These are phyloP conservation scores for Trichomonascus vanleenenianus DNA, from an alignment of 805 yeast species.

Conservation along the genomic window DNA sequence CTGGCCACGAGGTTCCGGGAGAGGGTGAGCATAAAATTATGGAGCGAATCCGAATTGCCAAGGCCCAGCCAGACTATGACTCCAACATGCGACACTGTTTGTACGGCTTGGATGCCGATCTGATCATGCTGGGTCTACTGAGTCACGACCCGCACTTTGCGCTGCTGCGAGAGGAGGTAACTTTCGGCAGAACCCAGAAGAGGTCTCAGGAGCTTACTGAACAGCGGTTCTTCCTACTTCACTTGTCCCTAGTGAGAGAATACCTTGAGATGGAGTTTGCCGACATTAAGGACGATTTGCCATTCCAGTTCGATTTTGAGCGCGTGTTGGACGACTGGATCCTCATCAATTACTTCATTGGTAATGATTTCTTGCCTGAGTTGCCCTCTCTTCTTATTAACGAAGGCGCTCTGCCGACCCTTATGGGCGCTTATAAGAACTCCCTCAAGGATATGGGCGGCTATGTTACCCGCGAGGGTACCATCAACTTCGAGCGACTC, in stretches of 20 bases:
- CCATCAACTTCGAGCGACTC: conserved; percentile 66
- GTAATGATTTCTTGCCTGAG: conserved; percentile 96
- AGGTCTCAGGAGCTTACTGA: conserved; percentile 47
- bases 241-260: conserved; percentile 82
- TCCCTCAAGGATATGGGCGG: conserved; percentile 70
- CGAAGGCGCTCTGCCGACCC: conserved; percentile 93
- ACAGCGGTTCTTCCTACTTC: conserved; percentile 76
- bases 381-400: conserved; percentile 89
- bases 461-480: conserved; percentile 76
- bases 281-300: conserved; percentile 53
- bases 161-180: conserved; percentile 88
- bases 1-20: conserved; percentile 97
- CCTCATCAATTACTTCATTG: conserved; percentile 86
- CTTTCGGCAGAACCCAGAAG: conserved; percentile 52
- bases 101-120: conserved; percentile 93
- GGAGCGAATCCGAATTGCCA: conserved; percentile 78
- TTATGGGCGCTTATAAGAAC: conserved; percentile 80
- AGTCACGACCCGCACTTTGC: conserved; percentile 96
- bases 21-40: conserved; percentile 98
- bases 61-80: conserved; percentile 65
- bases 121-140: conserved; percentile 85
- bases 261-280: conserved; percentile 80
- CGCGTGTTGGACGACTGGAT: conserved; percentile 87
- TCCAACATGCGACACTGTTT: conserved; percentile 87
- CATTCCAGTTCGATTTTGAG: conserved; percentile 75